phyloP scores from a whole-genome alignment of 2,329 filamentous ascomycete genomes.

The Orbilia ellipsospora region DNA sequence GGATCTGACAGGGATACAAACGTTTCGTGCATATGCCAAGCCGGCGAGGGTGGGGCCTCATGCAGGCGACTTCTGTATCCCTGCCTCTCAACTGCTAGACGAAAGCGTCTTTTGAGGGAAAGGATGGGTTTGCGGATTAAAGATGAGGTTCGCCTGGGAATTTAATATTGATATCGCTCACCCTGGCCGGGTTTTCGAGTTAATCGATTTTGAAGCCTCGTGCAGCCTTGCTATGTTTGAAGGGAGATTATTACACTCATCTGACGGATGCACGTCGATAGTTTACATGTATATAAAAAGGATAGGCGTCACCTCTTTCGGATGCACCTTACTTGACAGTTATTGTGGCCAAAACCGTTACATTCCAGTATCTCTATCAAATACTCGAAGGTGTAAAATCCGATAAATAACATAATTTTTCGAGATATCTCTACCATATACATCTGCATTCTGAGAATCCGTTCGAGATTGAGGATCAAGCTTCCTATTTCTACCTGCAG shows the following conservation, averaged over 20 bases:
- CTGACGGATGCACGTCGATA: not conserved
- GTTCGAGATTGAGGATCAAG: conserved; percentile 27
- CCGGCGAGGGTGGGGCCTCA: conserved; percentile 12
- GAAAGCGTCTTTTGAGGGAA: conserved; percentile 11
- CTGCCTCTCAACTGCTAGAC: conserved; percentile 25
- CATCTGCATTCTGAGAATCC: conserved; percentile 14
- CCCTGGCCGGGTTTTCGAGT: conserved; percentile 2
- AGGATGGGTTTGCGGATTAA: conserved; percentile 1
- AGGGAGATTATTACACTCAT: too few relatives aligned
- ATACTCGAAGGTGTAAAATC: too few relatives aligned
- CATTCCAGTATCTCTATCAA: too few relatives aligned
- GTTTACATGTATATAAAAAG: conserved; percentile 14
- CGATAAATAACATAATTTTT: too few relatives aligned
- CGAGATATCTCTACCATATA: not conserved
- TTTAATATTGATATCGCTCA: conserved; percentile 4
- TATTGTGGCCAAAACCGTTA: not conserved
- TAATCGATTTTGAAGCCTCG: not conserved
- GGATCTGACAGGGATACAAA: conserved; percentile 46
- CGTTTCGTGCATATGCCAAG: conserved; percentile 31
- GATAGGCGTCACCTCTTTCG: not conserved
- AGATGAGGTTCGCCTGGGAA: conserved; percentile 6
- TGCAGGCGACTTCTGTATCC: conserved; percentile 41
- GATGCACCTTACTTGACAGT: not conserved
- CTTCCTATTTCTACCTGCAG: conserved; percentile 39
- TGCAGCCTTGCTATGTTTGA: conserved; percentile 23